phyloP scores from a whole-genome alignment of 1,139 yeast genomes.

The Yamadazyma dushanensis region DNA sequence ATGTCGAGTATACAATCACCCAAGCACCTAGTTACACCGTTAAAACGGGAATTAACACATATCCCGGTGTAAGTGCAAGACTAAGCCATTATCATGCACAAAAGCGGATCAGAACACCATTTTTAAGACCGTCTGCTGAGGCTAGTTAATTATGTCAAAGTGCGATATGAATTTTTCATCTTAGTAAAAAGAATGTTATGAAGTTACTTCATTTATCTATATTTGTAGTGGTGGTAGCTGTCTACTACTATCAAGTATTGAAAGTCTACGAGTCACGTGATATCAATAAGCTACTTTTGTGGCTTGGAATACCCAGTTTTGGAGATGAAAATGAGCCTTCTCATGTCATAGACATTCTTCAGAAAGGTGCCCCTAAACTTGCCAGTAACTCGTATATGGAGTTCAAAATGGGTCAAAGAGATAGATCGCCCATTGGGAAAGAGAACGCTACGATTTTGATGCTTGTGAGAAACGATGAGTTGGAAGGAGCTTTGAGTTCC shows the following conservation, averaged over 20 bases:
- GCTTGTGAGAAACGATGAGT: conserved; percentile 45
- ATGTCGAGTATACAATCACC: conserved; percentile 15
- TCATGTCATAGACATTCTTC: conserved; percentile 3
- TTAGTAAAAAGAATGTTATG: background rate
- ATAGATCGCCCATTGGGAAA: conserved; percentile 38
- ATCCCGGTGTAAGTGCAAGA: conserved; percentile 4
- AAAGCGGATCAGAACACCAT: conserved; percentile 3
- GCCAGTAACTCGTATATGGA: conserved; percentile 46
- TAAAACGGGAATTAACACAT: conserved; percentile 9
- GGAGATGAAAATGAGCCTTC: background rate
- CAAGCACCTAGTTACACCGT: conserved; percentile 14
- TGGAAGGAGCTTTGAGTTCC: conserved; percentile 41
- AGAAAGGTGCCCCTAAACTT: conserved; percentile 28
- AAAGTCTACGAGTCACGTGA: background rate
- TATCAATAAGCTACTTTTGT: background rate
- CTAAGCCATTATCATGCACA: conserved; percentile 10
- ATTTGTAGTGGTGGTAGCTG: conserved; percentile 12
- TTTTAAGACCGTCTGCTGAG: background rate
- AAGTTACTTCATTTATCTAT: conserved; percentile 3
- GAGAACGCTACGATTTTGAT: conserved; percentile 55
- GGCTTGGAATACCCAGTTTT: background rate
- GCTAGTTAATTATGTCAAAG: background rate
- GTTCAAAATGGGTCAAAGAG: conserved; percentile 25
- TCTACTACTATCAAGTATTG: conserved; percentile 17
- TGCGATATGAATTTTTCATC: conserved; percentile 1